phyloP scores from a whole-genome alignment of 495 filamentous ascomycete genomes.

The Penicillium cinerascens region DNA sequence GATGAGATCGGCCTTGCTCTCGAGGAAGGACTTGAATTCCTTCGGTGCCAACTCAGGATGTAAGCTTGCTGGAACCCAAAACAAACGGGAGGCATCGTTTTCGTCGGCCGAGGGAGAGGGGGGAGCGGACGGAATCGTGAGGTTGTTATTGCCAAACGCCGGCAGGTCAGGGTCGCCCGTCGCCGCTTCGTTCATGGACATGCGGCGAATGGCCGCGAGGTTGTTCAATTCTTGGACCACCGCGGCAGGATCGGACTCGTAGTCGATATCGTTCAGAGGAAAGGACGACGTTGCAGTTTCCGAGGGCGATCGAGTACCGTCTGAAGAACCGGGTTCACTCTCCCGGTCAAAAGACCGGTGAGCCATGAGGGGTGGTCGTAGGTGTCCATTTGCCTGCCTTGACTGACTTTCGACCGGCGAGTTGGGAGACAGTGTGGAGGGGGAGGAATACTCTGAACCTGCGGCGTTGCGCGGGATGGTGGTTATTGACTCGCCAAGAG shows the following conservation, averaged over 20 bases:
- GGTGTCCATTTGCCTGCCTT: conserved; percentile 39
- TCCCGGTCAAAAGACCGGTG: conserved; percentile 49
- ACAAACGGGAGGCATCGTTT: conserved; percentile 80
- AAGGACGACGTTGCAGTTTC: conserved; percentile 74
- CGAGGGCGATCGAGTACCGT: conserved; percentile 55
- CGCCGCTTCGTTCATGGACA: conserved; percentile 97
- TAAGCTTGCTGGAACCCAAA: conserved; percentile 93
- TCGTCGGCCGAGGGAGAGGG: conserved; percentile 72
- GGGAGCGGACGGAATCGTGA: conserved; percentile 65
- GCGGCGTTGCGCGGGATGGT: conserved; percentile 42
- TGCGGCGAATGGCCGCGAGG: conserved; percentile 86
- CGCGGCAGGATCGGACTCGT: conserved; percentile 82
- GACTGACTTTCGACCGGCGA: conserved; percentile 25
- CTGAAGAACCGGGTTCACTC: conserved; percentile 53
- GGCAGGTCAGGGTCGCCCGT: conserved; percentile 91
- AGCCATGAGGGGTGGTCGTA: conserved; percentile 34
- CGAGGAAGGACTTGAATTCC: conserved; percentile 95
- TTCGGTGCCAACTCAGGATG: conserved; percentile 94
- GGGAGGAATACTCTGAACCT: conserved; percentile 45
- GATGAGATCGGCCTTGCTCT: conserved; percentile 86
- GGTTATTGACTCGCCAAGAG: conserved; percentile 45
- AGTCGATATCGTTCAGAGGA: conserved; percentile 88
- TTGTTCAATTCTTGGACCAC: conserved; percentile 95
- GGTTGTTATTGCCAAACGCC: conserved; percentile 61
- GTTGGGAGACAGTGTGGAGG: conserved; percentile 24